phyloP scores from a whole-genome alignment of 2,329 filamentous ascomycete genomes.

The Fusarium foetens region DNA sequence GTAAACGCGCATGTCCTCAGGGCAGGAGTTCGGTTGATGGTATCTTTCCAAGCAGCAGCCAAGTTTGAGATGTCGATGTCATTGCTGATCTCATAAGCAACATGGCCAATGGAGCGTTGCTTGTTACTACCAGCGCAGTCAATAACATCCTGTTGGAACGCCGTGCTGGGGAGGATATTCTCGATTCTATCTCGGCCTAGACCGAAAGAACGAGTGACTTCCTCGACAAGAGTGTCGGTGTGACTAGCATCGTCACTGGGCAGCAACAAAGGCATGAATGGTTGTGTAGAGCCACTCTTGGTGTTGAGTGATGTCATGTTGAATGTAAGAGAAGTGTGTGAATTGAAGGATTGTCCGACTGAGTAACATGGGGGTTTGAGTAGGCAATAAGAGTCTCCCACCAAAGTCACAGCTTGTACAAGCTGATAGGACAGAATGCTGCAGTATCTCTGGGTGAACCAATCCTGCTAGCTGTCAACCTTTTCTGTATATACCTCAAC shows the following conservation, averaged over 20 bases:
- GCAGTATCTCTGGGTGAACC: not conserved
- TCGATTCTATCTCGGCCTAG: not conserved
- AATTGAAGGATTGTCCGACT: not conserved
- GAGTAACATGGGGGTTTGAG: too few species aligned
- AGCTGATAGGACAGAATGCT: not conserved
- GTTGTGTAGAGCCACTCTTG: not conserved
- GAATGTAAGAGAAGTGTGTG: not conserved
- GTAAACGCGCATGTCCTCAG: not conserved
- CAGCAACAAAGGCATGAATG: not conserved
- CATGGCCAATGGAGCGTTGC: not conserved
- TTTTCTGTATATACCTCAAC: not conserved
- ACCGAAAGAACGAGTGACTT: not conserved
- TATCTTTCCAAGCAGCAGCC: conserved; percentile 14
- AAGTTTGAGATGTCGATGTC: not conserved
- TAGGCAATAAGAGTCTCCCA: not conserved
- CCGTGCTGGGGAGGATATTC: not conserved
- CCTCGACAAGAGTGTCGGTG: not conserved
- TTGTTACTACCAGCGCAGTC: not conserved
- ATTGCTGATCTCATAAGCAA: not conserved
- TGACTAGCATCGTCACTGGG: not conserved
- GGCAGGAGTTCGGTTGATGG: not conserved
- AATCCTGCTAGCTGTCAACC: not conserved
- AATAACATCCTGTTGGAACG: conserved; percentile 6
- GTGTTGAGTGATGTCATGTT: not conserved
- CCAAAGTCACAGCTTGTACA: not conserved